Percentiles rank a stretch among this genome's conserved stretches.
These are phyloP conservation scores for Excoecaria agallocha DNA, from an alignment of 345 rosid species.

Conservation along the genomic window DNA sequence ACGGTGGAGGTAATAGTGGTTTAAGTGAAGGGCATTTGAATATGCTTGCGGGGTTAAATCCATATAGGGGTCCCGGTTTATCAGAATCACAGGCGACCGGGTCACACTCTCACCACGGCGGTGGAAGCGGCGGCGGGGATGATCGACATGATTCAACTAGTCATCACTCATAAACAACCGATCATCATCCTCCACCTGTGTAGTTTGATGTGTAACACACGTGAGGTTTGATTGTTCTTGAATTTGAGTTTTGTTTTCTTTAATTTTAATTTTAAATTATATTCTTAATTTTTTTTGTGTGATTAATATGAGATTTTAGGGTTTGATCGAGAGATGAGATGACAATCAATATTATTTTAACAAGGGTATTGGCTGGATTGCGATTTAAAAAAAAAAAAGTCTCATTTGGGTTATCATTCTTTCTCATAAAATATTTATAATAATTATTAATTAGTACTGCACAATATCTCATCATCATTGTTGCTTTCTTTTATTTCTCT, in stretches of 20 bases:
- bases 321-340: slow-evolving; percentile 30
- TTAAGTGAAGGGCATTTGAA: slow-evolving; percentile 57
- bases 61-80: slow-evolving; percentile 41
- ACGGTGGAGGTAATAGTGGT: slow-evolving; percentile 23
- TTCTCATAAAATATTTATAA: background rate
- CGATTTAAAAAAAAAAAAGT: slow-evolving; percentile 9
- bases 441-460: background rate
- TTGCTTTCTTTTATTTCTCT: slow-evolving; percentile 22
- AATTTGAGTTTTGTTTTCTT: slow-evolving; percentile 46
- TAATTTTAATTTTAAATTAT: slow-evolving; percentile 9
- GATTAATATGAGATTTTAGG: slow-evolving; percentile 48
- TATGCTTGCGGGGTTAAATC: slow-evolving; percentile 69
- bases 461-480: slow-evolving; percentile 29
- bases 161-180: slow-evolving; percentile 39
- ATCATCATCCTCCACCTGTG: slow-evolving; percentile 29
- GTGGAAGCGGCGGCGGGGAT: slow-evolving; percentile 45
- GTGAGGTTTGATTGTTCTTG: slow-evolving; percentile 61
- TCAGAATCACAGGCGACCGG: slow-evolving; percentile 79
- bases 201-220: slow-evolving; percentile 65
- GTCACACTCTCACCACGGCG: slow-evolving; percentile 55
- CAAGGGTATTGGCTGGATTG: slow-evolving; percentile 32
- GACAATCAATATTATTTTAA: slow-evolving; percentile 27
- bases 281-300: slow-evolving; percentile 35
- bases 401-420: slow-evolving; percentile 16
- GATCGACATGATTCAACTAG: slow-evolving; percentile 60